Evolutionary conservation across 2,329 filamentous ascomycete genomes (phyloP).

Genomic region (Alternaria sp.): DNA sequence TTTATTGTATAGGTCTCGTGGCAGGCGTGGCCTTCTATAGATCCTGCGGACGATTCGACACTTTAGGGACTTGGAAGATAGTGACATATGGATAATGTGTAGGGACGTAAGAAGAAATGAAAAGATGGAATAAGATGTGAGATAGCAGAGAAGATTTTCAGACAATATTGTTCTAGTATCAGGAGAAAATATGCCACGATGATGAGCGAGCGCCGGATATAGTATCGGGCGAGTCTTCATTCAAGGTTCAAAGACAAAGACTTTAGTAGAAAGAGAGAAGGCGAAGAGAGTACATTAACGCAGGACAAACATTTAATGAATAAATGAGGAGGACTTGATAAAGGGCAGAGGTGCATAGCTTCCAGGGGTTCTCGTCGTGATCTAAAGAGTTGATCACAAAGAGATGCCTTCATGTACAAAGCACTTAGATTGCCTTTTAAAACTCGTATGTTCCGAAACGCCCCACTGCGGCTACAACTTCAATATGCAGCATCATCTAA

Average conservation of each 20-base stretch:
- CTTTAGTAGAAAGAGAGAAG: not conserved
- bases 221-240: not conserved
- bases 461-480: not conserved
- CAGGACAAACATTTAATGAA: not conserved
- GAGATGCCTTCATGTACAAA: not conserved
- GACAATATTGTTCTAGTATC: not conserved
- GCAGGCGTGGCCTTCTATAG: not conserved
- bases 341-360: not conserved
- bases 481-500: not conserved
- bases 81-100: not conserved
- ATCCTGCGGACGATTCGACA: not conserved
- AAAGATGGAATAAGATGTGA: not conserved
- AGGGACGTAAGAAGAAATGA: not conserved
- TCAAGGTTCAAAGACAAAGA: not conserved
- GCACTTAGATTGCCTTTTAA: too few relatives aligned
- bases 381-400: not conserved
- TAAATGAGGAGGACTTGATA: not conserved
- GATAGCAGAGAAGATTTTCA: not conserved
- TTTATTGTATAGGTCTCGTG: not conserved
- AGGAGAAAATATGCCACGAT: not conserved
- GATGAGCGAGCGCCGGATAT: not conserved
- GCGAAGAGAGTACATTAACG: not conserved
- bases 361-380: not conserved
- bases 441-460: too few relatives aligned
- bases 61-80: too few relatives aligned